phyloP scores from a whole-genome alignment of 148 eudicot species.

The Gaultheria prostrata region DNA sequence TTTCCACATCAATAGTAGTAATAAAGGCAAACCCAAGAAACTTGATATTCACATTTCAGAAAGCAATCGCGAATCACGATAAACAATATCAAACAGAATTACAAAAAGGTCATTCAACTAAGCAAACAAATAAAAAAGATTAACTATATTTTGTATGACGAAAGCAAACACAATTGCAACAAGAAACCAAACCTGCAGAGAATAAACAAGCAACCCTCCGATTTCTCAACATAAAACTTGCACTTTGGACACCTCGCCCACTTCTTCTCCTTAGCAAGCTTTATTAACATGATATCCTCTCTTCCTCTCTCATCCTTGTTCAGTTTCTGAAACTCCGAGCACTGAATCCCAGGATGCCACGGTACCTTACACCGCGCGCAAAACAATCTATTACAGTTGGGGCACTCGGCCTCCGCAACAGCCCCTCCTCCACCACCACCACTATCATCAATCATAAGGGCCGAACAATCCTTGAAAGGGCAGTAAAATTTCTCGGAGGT shows the following conservation, averaged over 20 bases:
- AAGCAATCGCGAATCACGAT: not conserved
- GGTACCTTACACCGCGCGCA: constrained; percentile 62
- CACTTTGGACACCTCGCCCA: constrained; percentile 72
- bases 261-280: constrained; percentile 49
- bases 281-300: constrained; percentile 53
- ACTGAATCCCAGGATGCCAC: constrained; percentile 60
- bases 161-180: not conserved
- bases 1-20: no score
- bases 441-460: constrained; percentile 38
- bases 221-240: constrained; percentile 54
- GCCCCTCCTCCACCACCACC: constrained; percentile 18
- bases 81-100: not conserved
- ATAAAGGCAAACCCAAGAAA: no score
- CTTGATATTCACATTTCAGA: not conserved
- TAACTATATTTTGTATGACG: not conserved
- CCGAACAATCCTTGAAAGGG: constrained; percentile 52
- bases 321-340: constrained; percentile 47
- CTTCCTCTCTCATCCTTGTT: constrained; percentile 44
- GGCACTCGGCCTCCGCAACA: constrained; percentile 46
- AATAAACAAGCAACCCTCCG: constrained; percentile 55
- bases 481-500: constrained; percentile 48
- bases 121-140: not conserved
- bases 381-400: constrained; percentile 46
- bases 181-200: constrained; percentile 47
- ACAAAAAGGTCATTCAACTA: not conserved